These are phyloP conservation scores for Beauveria asiatica DNA, from an alignment of 2,329 filamentous ascomycete genomes.

Conservation along the genomic window DNA sequence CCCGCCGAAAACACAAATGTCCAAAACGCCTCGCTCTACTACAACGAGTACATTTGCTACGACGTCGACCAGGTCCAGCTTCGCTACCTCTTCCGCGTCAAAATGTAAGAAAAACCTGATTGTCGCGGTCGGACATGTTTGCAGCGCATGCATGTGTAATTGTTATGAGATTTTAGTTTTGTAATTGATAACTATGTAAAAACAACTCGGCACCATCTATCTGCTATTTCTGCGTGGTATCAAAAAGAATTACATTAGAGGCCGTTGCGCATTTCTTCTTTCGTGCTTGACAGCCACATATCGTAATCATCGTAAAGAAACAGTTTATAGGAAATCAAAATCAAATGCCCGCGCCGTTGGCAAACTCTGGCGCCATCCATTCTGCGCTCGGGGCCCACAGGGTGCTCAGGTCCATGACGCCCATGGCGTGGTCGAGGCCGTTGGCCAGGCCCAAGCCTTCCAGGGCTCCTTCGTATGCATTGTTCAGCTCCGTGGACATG, in stretches of 20 bases:
- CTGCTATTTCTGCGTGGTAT: background rate
- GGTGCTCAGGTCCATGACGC: conserved; percentile 26
- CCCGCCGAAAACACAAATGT: conserved; percentile 41
- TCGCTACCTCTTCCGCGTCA: conserved; percentile 59
- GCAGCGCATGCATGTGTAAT: background rate
- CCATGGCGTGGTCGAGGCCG: conserved; percentile 34
- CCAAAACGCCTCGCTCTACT: conserved; percentile 40
- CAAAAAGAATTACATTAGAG: background rate
- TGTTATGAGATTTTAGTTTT: background rate
- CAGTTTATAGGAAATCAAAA: background rate
- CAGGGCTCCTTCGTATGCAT: conserved; percentile 40
- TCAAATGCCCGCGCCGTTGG: conserved; percentile 23
- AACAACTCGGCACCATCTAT: background rate
- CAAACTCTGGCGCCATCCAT: conserved; percentile 25
- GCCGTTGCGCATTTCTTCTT: background rate
- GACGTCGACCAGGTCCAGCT: conserved; percentile 61
- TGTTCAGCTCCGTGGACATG: conserved; percentile 32
- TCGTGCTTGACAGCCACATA: background rate
- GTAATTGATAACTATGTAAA: background rate
- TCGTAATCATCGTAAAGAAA: background rate
- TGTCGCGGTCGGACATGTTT: background rate
- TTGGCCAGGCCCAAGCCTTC: conserved; percentile 38
- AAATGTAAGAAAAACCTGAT: conserved; percentile 28
- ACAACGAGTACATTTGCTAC: conserved; percentile 71
- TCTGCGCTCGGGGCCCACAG: conserved; percentile 27